Base-by-base conservation (phyloP, 202 grass and related monocot species). In the Panicum virgatum region DNA sequence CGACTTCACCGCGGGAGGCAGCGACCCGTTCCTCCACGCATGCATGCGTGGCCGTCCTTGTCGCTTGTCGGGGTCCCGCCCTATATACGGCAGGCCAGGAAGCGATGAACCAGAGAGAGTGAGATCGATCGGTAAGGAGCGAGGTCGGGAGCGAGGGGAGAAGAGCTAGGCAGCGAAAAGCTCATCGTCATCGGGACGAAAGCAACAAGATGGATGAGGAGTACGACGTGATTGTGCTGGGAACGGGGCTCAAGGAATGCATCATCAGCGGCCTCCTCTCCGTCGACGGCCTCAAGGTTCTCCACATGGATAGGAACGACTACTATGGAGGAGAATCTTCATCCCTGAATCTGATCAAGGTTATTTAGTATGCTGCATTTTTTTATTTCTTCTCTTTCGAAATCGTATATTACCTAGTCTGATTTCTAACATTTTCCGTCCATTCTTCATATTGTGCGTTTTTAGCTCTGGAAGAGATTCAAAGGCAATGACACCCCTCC, bases 231-330 rank as follows among this genome's bases (percentile, higher is more conserved):
- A 90, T 98, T 57, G 96, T 98, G 74, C 67, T 98, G 36, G 96
- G 96, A 42, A 98, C 91, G 48, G 96, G 96, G 5, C 96, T 98
- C 65, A 98, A 96, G 85, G 96, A 98, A 62, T 98, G 96, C 82
- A 98, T 98, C 88, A 87, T 98, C 66, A 98, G 92, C 59, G 96
- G 96, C 69, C 96, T 98, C 80, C 92, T 98, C 85, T 98, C 96
- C 54, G 96, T 98, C 71, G 92, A 98, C 73, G 92, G 95, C 95
- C 90, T 94, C 92, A 98, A 94, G 95, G 92, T 97, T 29, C 89
- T 97, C 76, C 94, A 97, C 85, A 97, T 97, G 94, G 94, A 97
- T 40, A 89, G 85, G 84, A 97, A 97, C 69, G 94, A 97, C 12
- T 97, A 97, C 76, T 97, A 97, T 4, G 94, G 94, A 63, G 91